Percentiles rank a stretch among this genome's conserved stretches.
Evolutionary conservation across 495 filamentous ascomycete species (phyloP).

Genomic region (Xylaria flabelliformis): DNA sequence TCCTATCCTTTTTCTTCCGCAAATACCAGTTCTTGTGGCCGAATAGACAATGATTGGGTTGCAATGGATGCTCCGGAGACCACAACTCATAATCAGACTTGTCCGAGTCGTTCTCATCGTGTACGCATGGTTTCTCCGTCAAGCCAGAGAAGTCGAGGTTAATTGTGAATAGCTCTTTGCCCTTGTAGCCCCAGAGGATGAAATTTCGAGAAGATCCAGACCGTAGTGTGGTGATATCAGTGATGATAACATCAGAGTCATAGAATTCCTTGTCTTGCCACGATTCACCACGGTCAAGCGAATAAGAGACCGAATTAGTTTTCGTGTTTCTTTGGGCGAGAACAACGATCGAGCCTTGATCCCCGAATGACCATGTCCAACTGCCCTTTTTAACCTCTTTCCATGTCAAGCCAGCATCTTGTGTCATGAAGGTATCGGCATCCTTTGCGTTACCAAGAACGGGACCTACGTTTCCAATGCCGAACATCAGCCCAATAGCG

Average conservation of each 20-base stretch:
- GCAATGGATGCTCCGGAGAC: slow-evolving; percentile 78
- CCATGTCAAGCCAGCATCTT: slow-evolving; percentile 90
- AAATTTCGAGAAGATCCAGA: slow-evolving; percentile 90
- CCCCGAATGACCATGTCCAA: slow-evolving; percentile 93
- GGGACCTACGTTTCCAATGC: slow-evolving; percentile 86
- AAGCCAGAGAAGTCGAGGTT: slow-evolving; percentile 89
- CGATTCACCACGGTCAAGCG: slow-evolving; percentile 74
- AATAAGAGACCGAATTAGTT: slow-evolving; percentile 76
- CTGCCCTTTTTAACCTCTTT: slow-evolving; percentile 79
- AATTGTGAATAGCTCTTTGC: slow-evolving; percentile 64
- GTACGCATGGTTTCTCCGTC: slow-evolving; percentile 68
- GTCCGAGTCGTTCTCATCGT: slow-evolving; percentile 65
- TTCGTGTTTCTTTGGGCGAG: slow-evolving; percentile 66
- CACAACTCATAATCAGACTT: slow-evolving; percentile 81
- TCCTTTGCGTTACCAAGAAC: slow-evolving; percentile 64
- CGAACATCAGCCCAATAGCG: slow-evolving; percentile 92
- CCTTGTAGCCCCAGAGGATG: slow-evolving; percentile 79
- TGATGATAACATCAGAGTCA: slow-evolving; percentile 68
- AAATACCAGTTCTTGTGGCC: slow-evolving; percentile 89
- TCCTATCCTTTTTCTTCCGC: slow-evolving; percentile 74
- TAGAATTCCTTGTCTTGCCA: slow-evolving; percentile 81
- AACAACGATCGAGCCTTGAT: slow-evolving; percentile 89
- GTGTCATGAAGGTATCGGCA: slow-evolving; percentile 84
- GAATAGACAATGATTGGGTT: slow-evolving; percentile 83
- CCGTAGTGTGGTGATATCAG: slow-evolving; percentile 84